Percentiles rank a stretch among this genome's conserved stretches.
phyloP scores from a whole-genome alignment of 257 asterid genomes.

The Lycium barbarum region DNA sequence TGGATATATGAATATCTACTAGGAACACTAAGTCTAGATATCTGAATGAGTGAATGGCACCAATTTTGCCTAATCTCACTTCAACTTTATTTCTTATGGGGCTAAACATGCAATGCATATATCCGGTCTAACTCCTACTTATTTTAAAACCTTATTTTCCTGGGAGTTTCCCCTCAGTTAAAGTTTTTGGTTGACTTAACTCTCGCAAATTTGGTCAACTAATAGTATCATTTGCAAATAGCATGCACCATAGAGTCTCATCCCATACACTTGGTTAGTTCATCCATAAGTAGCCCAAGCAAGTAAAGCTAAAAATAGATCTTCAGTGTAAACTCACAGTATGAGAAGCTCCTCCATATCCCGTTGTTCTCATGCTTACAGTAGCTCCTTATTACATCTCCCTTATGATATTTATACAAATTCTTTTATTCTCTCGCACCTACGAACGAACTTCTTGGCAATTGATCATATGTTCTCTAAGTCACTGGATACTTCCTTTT shows the following conservation, averaged over 20 bases:
- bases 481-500: neutral
- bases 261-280: neutral
- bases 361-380: neutral
- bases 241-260: neutral
- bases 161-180: neutral
- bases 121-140: neutral
- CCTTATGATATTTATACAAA: neutral
- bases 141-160: neutral
- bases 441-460: neutral
- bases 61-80: neutral
- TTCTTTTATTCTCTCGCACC: neutral
- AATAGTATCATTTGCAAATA: neutral
- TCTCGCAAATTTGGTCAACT: neutral
- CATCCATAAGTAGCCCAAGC: slow-evolving; percentile 16
- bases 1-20: neutral
- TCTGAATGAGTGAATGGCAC: neutral
- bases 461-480: neutral
- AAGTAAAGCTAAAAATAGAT: neutral
- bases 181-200: slow-evolving; percentile 17
- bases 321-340: neutral
- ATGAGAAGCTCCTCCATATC: neutral
- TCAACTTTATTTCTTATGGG: neutral
- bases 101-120: slow-evolving; percentile 8
- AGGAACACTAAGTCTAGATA: neutral
- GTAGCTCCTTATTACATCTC: slow-evolving; percentile 7